Evolutionary conservation across 106 monocot genomes (phyloP).

Genomic region (Apostasia shenzhenica): DNA sequence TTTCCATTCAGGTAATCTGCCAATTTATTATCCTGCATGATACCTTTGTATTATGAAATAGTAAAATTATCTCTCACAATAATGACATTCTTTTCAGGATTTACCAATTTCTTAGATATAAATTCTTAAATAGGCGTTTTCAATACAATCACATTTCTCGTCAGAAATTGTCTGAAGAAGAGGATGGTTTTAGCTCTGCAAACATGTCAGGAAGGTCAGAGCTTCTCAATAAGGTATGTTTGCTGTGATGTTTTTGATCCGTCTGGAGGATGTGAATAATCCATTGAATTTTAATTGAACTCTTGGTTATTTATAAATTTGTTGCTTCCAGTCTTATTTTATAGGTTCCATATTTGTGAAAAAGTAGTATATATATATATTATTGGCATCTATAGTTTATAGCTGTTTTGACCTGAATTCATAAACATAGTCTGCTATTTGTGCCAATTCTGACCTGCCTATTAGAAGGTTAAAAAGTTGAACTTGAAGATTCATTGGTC

Average conservation of each 20-base stretch:
- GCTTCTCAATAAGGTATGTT: constrained; percentile 37
- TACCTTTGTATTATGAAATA: no score
- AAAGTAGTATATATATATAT: not conserved
- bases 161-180: constrained; percentile 31
- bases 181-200: constrained; percentile 12
- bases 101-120: constrained; percentile 32
- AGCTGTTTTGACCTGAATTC: no score
- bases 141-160: constrained; percentile 19
- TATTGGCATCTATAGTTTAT: no score
- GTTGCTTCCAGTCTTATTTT: no score
- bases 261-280: no score
- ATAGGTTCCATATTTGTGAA: not conserved
- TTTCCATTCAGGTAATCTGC: constrained; percentile 18
- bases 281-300: not conserved
- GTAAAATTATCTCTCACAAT: not conserved
- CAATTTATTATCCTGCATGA: not conserved
- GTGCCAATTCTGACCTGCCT: no score
- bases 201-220: constrained; percentile 26
- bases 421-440: not conserved
- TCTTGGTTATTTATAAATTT: not conserved
- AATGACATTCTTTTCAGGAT: constrained; percentile 22
- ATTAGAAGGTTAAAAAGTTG: no score
- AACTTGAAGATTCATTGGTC: no score
- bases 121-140: constrained; percentile 27
- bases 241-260: not conserved